Base-by-base conservation (phyloP, 2,329 filamentous ascomycete genomes). In the Penicillium nordicum region DNA sequence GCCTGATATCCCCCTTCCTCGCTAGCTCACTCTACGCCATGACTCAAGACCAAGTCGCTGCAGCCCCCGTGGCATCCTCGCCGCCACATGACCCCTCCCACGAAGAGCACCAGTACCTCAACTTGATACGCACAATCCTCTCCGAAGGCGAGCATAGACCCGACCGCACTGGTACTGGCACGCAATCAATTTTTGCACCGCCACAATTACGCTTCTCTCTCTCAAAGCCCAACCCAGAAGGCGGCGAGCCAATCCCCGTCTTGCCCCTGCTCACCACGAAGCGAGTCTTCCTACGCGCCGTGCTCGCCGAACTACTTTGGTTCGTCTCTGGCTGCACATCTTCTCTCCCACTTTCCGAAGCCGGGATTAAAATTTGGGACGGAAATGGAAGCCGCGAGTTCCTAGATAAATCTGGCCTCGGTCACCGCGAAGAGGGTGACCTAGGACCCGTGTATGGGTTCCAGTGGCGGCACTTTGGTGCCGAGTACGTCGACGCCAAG, bases 401-500 rank as follows among this genome's bases (percentile, higher is more conserved):
- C 73, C 88, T 99, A 37, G 93, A 99, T 78, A 87, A 81, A 60
- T 83, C 94, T 1, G 93, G 93, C 0, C 83, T 97, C 7, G 80
- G 81, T 0, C 86, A 96, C 71, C 90, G 93, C 57, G 90, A 85
- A 50, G 89, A 87, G 21, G 94, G 94, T 62, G 94, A 99, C 69
- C 81, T 99, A 0, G 94, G 94, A 0, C 94, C 94, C 30, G 92
- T 97, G 0, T 99, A 99, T 72, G 94, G 94, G 1, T 99, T 99
- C 78, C 94, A 99, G 76, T 99, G 94, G 94, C 89, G 94, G 3
- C 93, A 97, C 76, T 99, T 99, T 69, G 94, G 94, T 49, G 94
- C 94, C 5, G 86, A 91, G 59, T 99, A 99, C 73, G 79, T 87
- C 18, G 88, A 93, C 69, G 83, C 87, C 14, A 80, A 86, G 62